Percentiles rank a stretch among this genome's conserved stretches.
These are phyloP conservation scores for Eurotiales sp. DNA, from an alignment of 2,329 filamentous ascomycete species.

Conservation along the genomic window DNA sequence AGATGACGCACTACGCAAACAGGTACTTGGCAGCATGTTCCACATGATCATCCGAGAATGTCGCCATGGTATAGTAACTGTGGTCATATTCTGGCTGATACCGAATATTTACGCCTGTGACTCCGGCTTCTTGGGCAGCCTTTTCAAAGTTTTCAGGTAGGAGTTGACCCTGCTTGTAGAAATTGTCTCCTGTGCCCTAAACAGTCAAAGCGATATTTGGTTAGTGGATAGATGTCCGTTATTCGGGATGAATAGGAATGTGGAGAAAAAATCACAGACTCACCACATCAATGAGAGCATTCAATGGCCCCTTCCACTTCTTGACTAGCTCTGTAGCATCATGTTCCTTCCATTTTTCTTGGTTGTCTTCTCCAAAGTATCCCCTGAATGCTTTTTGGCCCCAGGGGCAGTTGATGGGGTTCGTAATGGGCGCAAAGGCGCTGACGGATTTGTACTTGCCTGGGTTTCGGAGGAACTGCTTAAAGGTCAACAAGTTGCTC, in stretches of 20 bases:
- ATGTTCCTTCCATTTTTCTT: constrained; percentile 76
- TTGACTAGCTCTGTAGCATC: constrained; percentile 88
- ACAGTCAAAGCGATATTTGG: neutral
- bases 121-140: constrained; percentile 71
- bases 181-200: constrained; percentile 87
- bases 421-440: constrained; percentile 85
- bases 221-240: no score
- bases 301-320: constrained; percentile 67
- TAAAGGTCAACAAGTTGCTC: no score
- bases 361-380: constrained; percentile 74
- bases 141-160: constrained; percentile 88
- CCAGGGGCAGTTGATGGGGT: constrained; percentile 84
- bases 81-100: constrained; percentile 94
- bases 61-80: constrained; percentile 94
- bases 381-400: constrained; percentile 91
- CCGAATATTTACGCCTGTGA: constrained; percentile 69
- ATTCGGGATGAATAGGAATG: no score
- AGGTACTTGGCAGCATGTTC: constrained; percentile 87
- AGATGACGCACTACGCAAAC: constrained; percentile 50
- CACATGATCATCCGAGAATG: constrained; percentile 85
- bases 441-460: constrained; percentile 84
- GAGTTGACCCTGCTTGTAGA: constrained; percentile 91
- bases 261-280: constrained; percentile 37
- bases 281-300: constrained; percentile 83
- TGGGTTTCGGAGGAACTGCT: constrained; percentile 84